Evolutionary conservation across 2,329 filamentous ascomycete genomes (phyloP).

Genomic region (Microdochium trichocladiopsis): DNA sequence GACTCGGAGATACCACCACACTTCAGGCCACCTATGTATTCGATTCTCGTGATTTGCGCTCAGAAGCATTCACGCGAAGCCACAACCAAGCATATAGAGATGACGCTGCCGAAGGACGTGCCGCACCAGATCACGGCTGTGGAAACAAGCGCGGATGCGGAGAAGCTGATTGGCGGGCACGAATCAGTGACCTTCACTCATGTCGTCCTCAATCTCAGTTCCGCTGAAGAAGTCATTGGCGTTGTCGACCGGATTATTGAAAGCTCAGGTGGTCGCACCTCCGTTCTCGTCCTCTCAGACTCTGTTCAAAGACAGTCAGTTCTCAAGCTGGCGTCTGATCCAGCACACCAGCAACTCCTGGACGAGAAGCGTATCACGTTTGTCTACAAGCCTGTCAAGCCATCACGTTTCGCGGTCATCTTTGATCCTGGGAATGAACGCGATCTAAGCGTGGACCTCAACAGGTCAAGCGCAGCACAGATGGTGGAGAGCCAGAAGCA

Average conservation of each 20-base stretch:
- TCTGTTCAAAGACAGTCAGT: slow-evolving; percentile 83
- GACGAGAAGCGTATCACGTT: slow-evolving; percentile 65
- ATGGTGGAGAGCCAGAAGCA: slow-evolving; percentile 77
- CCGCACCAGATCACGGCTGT: slow-evolving; percentile 76
- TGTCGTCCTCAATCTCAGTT: slow-evolving; percentile 76
- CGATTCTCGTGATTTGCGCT: slow-evolving; percentile 84
- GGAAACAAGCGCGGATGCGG: slow-evolving; percentile 64
- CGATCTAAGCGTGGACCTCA: slow-evolving; percentile 74
- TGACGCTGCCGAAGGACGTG: slow-evolving; percentile 79
- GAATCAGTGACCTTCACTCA: slow-evolving; percentile 77
- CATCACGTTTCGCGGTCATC: slow-evolving; percentile 77
- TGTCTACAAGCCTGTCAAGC: slow-evolving; percentile 93
- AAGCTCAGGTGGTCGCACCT: slow-evolving; percentile 52
- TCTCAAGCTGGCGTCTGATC: slow-evolving; percentile 58
- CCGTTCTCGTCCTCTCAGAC: slow-evolving; percentile 78
- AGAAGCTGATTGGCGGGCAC: slow-evolving; percentile 59
- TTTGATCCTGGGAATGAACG: slow-evolving; percentile 76
- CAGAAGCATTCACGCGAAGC: slow-evolving; percentile 81
- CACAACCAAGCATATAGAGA: slow-evolving; percentile 86
- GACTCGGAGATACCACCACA: slow-evolving; percentile 22
- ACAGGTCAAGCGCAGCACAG: slow-evolving; percentile 71
- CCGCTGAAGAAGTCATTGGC: slow-evolving; percentile 66
- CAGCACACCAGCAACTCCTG: slow-evolving; percentile 57
- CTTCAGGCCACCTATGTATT: slow-evolving; percentile 66
- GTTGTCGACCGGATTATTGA: slow-evolving; percentile 68